A percentile compares a stretch with the other conserved stretches of the same genome.
Evolutionary conservation across 768 basidiomycete species (phyloP).

Genomic region (Xerocomellus chrysenteron): DNA sequence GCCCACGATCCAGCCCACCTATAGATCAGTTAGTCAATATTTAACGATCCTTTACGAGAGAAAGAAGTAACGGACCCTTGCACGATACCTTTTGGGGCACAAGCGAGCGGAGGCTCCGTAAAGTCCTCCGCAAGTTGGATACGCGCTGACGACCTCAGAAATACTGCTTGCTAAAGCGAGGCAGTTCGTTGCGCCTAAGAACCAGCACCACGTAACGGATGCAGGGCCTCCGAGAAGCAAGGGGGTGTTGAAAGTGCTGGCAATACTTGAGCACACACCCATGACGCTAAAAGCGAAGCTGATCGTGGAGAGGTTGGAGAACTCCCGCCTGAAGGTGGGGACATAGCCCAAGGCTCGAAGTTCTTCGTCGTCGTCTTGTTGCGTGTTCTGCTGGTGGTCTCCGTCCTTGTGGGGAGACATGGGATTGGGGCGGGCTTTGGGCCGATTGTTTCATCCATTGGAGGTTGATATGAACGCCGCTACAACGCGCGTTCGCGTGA

Average conservation of each 20-base stretch:
- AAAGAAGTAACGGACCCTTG: conserved; percentile 43
- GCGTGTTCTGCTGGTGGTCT: background rate
- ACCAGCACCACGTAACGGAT: conserved; percentile 39
- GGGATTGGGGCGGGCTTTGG: background rate
- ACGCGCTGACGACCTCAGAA: conserved; percentile 32
- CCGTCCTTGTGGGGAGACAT: background rate
- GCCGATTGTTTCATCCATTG: background rate
- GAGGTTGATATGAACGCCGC: background rate
- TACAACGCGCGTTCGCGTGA: background rate
- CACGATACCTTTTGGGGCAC: conserved; percentile 61
- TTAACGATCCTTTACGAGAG: background rate
- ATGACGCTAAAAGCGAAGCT: conserved; percentile 35
- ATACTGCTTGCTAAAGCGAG: conserved; percentile 32
- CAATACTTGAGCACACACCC: conserved; percentile 39
- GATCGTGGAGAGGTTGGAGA: conserved; percentile 39
- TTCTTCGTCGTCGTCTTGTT: conserved; percentile 19
- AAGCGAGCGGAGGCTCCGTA: conserved; percentile 83
- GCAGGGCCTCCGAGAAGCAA: conserved; percentile 37
- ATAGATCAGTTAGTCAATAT: background rate
- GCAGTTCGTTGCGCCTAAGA: conserved; percentile 29
- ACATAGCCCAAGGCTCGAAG: conserved; percentile 30
- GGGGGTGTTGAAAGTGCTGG: conserved; percentile 39
- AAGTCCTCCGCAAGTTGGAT: conserved; percentile 30
- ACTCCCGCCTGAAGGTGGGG: conserved; percentile 43
- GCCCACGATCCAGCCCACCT: conserved; percentile 31